These are phyloP conservation scores for Sugiyamaella castrensis DNA, from an alignment of 1,139 yeast genomes.

Conservation along the genomic window DNA sequence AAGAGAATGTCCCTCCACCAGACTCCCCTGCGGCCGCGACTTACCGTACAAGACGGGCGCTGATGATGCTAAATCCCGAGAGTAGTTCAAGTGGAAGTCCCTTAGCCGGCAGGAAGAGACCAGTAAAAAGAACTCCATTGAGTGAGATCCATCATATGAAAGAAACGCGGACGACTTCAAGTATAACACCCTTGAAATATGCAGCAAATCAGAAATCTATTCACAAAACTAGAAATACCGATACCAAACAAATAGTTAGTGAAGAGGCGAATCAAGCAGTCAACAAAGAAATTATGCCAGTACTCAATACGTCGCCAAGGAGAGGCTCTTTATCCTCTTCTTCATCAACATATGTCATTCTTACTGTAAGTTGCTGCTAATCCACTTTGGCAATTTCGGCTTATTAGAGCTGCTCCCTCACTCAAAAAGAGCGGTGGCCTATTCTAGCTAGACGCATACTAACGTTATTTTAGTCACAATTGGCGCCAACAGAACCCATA, in stretches of 20 bases:
- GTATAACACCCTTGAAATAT: too few relatives aligned
- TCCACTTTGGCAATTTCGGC: not conserved
- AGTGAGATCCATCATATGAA: not conserved
- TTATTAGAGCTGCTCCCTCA: too few relatives aligned
- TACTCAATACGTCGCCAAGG: too few relatives aligned
- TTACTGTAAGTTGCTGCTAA: constrained; percentile 8
- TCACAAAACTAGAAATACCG: too few relatives aligned
- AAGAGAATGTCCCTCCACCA: constrained; percentile 26
- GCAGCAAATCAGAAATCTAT: too few relatives aligned
- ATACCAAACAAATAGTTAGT: too few relatives aligned
- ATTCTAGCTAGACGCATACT: not conserved
- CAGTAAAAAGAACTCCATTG: constrained; percentile 2
- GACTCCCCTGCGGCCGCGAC: constrained; percentile 20
- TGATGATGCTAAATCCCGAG: constrained; percentile 12
- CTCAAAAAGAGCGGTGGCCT: too few relatives aligned
- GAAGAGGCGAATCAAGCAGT: too few relatives aligned
- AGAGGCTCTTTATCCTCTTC: not conserved
- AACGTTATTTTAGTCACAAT: constrained; percentile 10
- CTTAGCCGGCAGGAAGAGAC: not conserved
- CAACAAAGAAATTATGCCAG: too few relatives aligned
- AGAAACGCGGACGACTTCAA: too few relatives aligned
- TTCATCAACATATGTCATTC: constrained; percentile 8
- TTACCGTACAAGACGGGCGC: constrained; percentile 3
- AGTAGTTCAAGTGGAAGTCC: constrained; percentile 10
- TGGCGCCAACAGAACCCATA: constrained; percentile 11